Evolutionary conservation across 805 yeast genomes (phyloP), one percentile per base, ranked within the genome.

Genomic region (Scheffersomyces ergatensis): DNA sequence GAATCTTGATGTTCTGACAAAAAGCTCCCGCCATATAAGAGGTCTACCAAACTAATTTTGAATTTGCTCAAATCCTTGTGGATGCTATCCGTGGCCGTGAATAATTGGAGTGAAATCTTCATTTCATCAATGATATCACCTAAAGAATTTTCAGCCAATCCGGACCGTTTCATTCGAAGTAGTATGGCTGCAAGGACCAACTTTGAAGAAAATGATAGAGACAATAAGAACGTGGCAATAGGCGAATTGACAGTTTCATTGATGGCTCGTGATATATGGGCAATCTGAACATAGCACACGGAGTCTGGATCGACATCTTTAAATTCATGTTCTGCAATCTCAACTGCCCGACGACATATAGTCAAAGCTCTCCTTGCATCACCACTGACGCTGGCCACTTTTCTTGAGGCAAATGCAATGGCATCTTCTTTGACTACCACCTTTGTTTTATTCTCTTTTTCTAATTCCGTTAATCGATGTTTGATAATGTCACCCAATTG

Each of bases 371-470:
- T 71, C 54, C 99, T 74, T 1, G 97, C 99, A 69, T 93, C 99
- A 43, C 99, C 99, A 58, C 95, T 86, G 2, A 93, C 97, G 63
- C 93, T 81, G 4, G 98, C 96, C 33, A 93, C 95, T 60, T 89
- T 90, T 62, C 97, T 76, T 1, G 97, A 80, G 0, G 97, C 97
- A 68, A 85, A 89, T 43, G 85, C 92, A 48, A 90, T 78, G 0
- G 99, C 97, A 55, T 86, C 95, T 16, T 73, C 68, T 14, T 73
- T 70, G 13, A 80, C 70, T 3, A 67, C 57, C 38, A 80, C 70
- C 37, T 75, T 76, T 45, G 72, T 59, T 34, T 57, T 55, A 54
- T 45, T 58, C 53, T 21, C 51, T 30, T 54, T 58, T 5, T 65
- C 64, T 54, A 57, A 52, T 63, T 49, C 57, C 15, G 78, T 82